A percentile compares a stretch with the other conserved stretches of the same genome.
These are phyloP conservation scores for Yamagishiella unicocca DNA, from an alignment of 139 green algal species.

Conservation along the genomic window DNA sequence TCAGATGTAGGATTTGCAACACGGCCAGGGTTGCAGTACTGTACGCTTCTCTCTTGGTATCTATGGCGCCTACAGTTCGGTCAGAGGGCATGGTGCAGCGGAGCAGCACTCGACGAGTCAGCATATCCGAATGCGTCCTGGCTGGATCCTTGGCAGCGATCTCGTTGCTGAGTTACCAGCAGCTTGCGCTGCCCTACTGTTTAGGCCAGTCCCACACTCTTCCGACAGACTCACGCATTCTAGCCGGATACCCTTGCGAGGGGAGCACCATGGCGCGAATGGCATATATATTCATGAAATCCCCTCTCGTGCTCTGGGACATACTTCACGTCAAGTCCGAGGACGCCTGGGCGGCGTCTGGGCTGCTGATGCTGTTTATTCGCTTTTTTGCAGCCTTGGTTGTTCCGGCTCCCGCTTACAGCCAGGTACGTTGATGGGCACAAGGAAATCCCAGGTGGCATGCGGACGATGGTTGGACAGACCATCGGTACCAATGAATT, in stretches of 20 bases:
- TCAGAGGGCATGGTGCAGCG: no score
- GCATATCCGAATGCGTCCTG: neutral
- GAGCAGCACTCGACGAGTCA: no score
- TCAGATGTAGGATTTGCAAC: no score
- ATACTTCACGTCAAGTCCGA: neutral
- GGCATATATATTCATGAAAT: neutral
- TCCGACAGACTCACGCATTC: neutral
- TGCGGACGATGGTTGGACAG: neutral
- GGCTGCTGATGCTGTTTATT: neutral
- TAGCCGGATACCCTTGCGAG: neutral
- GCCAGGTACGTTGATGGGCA: neutral
- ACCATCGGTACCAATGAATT: neutral
- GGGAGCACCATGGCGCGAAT: neutral
- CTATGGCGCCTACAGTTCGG: no score
- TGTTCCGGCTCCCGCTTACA: neutral
- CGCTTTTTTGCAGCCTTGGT: neutral
- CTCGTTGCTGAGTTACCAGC: neutral
- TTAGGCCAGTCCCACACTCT: neutral
- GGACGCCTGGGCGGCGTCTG: neutral
- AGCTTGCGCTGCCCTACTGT: conserved; percentile 2
- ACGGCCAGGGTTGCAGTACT: no score
- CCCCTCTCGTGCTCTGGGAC: conserved; percentile 8
- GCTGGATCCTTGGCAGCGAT: neutral
- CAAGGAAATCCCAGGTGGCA: neutral
- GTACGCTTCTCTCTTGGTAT: no score